Evolutionary conservation across 1,284 basidiomycete genomes (phyloP).

Genomic region (Wallemia mellicola): DNA sequence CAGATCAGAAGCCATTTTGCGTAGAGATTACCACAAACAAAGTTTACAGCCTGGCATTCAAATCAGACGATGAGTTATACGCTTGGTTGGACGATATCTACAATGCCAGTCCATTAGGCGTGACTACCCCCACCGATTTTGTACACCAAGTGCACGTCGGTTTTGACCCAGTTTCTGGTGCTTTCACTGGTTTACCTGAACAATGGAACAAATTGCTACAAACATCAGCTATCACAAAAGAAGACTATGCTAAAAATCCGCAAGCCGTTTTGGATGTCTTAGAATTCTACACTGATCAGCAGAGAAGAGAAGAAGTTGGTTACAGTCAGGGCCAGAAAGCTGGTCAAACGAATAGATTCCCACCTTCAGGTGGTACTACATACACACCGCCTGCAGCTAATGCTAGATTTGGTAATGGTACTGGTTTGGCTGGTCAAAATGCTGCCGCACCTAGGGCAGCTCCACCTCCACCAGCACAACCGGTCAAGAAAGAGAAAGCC

Average conservation of each 20-base stretch:
- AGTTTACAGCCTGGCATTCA: constrained; percentile 45
- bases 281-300: constrained; percentile 93
- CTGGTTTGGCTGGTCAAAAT: constrained; percentile 38
- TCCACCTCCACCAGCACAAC: constrained; percentile 7
- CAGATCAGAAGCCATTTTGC: constrained; percentile 76
- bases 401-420: constrained; percentile 52
- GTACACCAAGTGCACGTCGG: constrained; percentile 96
- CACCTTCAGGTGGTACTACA: neutral
- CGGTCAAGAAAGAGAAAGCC: constrained; percentile 1
- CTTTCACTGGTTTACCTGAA: constrained; percentile 82
- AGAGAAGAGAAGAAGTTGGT: constrained; percentile 64
- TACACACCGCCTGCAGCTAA: constrained; percentile 14
- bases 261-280: constrained; percentile 91
- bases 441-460: neutral
- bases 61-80: constrained; percentile 83
- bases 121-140: constrained; percentile 82
- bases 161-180: constrained; percentile 75
- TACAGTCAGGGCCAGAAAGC: constrained; percentile 13
- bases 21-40: constrained; percentile 56
- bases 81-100: constrained; percentile 93
- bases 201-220: constrained; percentile 90
- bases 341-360: neutral
- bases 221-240: constrained; percentile 83
- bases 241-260: constrained; percentile 87
- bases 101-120: constrained; percentile 60